A percentile compares a stretch with the other conserved stretches of the same genome.
Evolutionary conservation across 371 early-diverging fungal genomes (phyloP).

Genomic region (Actinomortierella ambigua): DNA sequence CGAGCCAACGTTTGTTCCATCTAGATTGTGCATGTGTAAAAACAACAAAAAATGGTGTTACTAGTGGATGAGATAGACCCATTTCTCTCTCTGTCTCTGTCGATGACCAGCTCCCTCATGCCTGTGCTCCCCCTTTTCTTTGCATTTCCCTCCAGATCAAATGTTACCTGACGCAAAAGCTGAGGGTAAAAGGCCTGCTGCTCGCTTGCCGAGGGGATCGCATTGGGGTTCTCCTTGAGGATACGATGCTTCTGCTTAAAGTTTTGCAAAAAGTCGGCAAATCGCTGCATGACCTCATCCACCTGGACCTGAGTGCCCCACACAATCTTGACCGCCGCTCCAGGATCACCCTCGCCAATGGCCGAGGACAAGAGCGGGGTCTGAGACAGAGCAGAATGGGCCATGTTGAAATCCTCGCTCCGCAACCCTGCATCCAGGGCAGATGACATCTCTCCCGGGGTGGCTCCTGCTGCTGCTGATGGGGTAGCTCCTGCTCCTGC

Average conservation of each 20-base stretch:
- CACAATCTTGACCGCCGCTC: conserved; percentile 63
- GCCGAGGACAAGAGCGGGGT: no score
- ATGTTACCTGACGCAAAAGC: conserved; percentile 59
- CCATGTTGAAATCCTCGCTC: no score
- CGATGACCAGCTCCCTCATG: not conserved
- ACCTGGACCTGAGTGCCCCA: conserved; percentile 99
- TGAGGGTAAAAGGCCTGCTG: conserved; percentile 73
- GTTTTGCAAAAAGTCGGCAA: conserved; percentile 87
- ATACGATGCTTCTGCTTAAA: conserved; percentile 72
- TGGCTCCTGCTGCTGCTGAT: no score
- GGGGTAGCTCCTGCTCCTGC: no score
- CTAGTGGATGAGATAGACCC: not conserved
- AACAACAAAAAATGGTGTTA: not conserved
- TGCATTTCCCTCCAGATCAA: no score
- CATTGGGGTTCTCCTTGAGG: conserved; percentile 48
- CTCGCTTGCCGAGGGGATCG: conserved; percentile 54
- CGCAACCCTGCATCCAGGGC: no score
- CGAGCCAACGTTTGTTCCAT: conserved; percentile 60
- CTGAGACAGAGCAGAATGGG: no score
- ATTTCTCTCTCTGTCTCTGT: not conserved
- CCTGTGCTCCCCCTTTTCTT: no score
- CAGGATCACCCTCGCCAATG: conserved; percentile 19
- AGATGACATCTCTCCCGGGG: no score
- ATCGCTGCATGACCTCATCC: conserved; percentile 86
- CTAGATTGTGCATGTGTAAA: no score